Base-by-base conservation (phyloP, 345 rosid genomes). In the Eucalyptus brandiana region DNA sequence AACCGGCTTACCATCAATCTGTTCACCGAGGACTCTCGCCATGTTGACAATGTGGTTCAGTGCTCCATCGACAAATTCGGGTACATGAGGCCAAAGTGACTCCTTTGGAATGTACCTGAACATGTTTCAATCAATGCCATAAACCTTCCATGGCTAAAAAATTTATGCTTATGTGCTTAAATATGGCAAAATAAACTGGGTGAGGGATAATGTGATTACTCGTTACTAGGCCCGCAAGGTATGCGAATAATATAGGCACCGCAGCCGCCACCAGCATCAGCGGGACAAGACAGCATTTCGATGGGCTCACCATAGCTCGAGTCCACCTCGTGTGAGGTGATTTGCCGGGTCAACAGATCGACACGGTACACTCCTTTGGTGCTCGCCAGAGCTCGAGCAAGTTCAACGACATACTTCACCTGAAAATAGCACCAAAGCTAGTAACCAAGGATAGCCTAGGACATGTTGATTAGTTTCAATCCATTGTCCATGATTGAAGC, bases 241-340 rank as follows among this genome's bases (percentile, higher is more conserved):
- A 96, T 92, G 40, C 96, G 95, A 90, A 97, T 92, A 56, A 95
- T 93, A 89, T 96, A 96, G 87, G 96, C 94, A 69, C 97, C 97
- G 60, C 96, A 91, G 90, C 97, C 92, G 65, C 93, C 96, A 83
- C 92, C 92, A 86, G 92, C 96, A 87, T 96, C 96, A 53, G 93
- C 87, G 13, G 97, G 97, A 92, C 93, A 95, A 28, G 96, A 93
- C 87, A 97, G 92, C 99, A 96, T 96, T 93, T 97, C 99, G 72
- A 93, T 95, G 26, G 96, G 96, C 85, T 96, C 97, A 51, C 95
- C 96, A 50, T 96, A 96, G 94, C 95, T 94, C 48, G 58, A 96
- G 88, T 94, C 96, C 48, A 96, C 95, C 81, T 95, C 97, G 6
- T 93, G 93, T 45, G 97, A 94, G 86, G 95, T 88, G 51, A 96